A percentile compares a stretch with the other conserved stretches of the same genome.
Conservation (phyloP, 148 eudicot genomes). For the Beta vulgaris region DNA sequence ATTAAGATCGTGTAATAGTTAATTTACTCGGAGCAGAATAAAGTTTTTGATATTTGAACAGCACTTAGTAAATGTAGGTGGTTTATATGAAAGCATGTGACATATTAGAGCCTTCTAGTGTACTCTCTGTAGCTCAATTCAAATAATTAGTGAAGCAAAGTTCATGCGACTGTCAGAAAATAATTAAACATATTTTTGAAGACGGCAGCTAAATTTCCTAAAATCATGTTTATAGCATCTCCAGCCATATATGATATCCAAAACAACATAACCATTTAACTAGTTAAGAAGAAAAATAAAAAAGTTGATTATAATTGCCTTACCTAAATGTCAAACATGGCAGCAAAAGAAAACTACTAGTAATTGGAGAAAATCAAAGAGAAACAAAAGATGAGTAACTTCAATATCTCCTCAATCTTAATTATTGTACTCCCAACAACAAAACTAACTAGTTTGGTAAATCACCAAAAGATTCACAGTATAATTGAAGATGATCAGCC, state of each 20-base stretch:
- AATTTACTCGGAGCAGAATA: background rate
- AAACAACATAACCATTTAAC: background rate
- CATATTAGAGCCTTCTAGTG: background rate
- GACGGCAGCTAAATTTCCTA: background rate
- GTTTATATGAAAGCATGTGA: background rate
- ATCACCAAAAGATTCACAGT: too few relatives aligned
- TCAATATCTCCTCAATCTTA: too few relatives aligned
- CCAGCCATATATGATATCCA: background rate
- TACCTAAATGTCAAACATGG: background rate
- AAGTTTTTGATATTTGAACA: background rate
- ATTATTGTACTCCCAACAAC: too few relatives aligned
- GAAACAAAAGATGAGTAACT: too few relatives aligned
- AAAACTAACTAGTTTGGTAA: too few relatives aligned
- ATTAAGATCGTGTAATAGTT: too few relatives aligned
- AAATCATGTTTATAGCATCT: background rate
- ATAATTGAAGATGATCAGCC: too few relatives aligned
- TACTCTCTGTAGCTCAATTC: background rate
- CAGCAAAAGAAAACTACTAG: too few relatives aligned
- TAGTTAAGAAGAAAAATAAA: background rate
- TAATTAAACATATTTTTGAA: background rate
- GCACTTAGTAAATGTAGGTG: background rate
- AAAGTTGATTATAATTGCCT: background rate
- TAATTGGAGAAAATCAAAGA: too few relatives aligned
- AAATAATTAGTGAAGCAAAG: background rate
- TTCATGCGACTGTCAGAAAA: background rate